Evolutionary conservation across 768 basidiomycete species (phyloP), one percentile per base, ranked within the genome.

Genomic region (Amanita inopinata): DNA sequence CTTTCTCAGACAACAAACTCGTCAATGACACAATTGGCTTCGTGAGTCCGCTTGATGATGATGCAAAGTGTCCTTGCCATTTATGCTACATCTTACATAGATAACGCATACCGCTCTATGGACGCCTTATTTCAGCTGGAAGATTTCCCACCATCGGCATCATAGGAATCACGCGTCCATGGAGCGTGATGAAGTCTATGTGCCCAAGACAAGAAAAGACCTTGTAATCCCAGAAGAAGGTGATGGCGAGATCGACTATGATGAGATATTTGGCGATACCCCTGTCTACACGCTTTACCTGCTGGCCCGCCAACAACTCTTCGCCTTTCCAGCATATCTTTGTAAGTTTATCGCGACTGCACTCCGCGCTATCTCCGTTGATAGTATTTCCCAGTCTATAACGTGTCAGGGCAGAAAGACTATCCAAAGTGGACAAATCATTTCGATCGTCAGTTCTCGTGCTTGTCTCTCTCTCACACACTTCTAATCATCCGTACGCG

Each of bases 351-450:
- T 32, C 57, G 57, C 49, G 22, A 10, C 27, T 20, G 11, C 18
- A 33, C 5, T 5, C 30, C 6, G 4, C n/a, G 28, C 22, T 14
- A 9, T 20, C 19, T 20, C 46, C 45, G 9, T 47, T 34, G 4
- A 27, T 54, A 17, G 20, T 39, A 46, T 48, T 41, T 55, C 54
- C 5, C 61, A 76, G 72, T 78, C 14, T 73, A 65, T 57, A 78
- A 80, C 51, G 76, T 78, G 7, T 78, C 77, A 17, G 76, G 76
- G 2, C 77, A 76, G 51, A 74, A 74, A 51, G 55, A 51, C 17
- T 77, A 79, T 51, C 74, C 76, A 1, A 69, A 71, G 49, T 70
- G 73, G 67, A 78, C 78, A n/a, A 80, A 78, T 49, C 79, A 81
- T 50, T 80, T 78, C 50, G 61, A 76, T 55, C 76, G 76, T 78